These are phyloP conservation scores for Mycosphaerelloides madeirae DNA, from an alignment of 2,329 filamentous ascomycete species.

Conservation along the genomic window DNA sequence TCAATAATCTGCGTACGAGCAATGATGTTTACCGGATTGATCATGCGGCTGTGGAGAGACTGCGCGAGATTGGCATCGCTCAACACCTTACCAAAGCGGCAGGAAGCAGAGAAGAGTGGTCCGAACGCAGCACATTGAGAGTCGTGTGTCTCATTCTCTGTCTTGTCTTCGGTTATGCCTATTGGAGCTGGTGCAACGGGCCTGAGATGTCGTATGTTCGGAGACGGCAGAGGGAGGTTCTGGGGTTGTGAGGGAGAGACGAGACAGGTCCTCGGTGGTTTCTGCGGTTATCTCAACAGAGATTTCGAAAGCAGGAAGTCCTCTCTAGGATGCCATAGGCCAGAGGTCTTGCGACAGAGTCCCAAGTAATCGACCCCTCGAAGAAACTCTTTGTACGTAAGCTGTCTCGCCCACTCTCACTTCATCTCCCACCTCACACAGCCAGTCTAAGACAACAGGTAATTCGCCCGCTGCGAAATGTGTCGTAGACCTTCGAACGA, in stretches of 20 bases:
- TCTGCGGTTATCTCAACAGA: no score
- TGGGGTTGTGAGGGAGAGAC: not conserved
- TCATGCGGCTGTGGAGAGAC: not conserved
- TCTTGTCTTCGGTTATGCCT: not conserved
- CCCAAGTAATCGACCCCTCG: no score
- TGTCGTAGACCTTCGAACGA: not conserved
- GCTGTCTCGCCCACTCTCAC: no score
- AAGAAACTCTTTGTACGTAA: no score
- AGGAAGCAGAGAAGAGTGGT: not conserved
- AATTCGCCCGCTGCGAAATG: not conserved
- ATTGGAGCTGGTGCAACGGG: constrained; percentile 1
- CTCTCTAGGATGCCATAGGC: no score
- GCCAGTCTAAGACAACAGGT: not conserved
- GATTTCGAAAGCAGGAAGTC: no score
- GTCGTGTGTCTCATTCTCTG: not conserved
- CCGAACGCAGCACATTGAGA: not conserved
- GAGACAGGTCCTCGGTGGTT: not conserved
- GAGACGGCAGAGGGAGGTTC: not conserved
- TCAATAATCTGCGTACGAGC: constrained; percentile 1
- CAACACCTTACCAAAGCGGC: no score
- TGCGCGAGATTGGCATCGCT: no score
- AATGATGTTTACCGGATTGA: not conserved
- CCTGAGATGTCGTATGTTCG: constrained; percentile 3
- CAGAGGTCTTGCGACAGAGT: no score
- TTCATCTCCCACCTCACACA: no score